These are phyloP conservation scores for Puccinia novopanici DNA, from an alignment of 1,284 basidiomycete genomes.

Conservation along the genomic window DNA sequence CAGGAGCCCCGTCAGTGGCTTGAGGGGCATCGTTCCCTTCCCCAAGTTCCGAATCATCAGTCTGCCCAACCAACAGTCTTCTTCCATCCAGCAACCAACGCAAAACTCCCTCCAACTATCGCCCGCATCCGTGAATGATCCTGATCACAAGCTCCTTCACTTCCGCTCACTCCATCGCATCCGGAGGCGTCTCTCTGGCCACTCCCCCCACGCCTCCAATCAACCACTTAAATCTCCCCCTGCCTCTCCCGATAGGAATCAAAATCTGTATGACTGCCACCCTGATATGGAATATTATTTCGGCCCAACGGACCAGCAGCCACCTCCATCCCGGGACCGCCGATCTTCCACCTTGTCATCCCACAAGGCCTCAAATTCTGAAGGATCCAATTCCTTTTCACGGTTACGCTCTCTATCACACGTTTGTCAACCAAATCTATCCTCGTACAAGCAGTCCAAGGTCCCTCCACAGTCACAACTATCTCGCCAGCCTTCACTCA, in stretches of 20 bases:
- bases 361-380: neutral
- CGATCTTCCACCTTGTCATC: neutral
- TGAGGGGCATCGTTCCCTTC: slow-evolving; percentile 13
- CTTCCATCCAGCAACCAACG: neutral
- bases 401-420: slow-evolving; percentile 3
- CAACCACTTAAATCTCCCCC: slow-evolving; percentile 7
- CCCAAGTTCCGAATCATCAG: slow-evolving; percentile 23
- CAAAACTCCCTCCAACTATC: neutral
- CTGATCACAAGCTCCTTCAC: slow-evolving; percentile 14
- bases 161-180: slow-evolving; percentile 12
- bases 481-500: neutral
- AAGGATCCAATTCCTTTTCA: neutral
- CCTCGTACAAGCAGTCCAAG: neutral
- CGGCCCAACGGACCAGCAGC: too few species aligned
- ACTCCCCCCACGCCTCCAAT: neutral
- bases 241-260: neutral
- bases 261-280: too few species aligned
- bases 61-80: neutral
- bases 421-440: neutral
- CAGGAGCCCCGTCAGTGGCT: slow-evolving; percentile 11
- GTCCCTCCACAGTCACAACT: neutral
- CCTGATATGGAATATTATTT: too few species aligned
- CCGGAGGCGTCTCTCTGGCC: neutral
- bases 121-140: neutral
- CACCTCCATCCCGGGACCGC: neutral